Evolutionary conservation across 169 alveolate species (phyloP), one percentile per base, ranked within the genome.

Genomic region (Blepharisma undulans): DNA sequence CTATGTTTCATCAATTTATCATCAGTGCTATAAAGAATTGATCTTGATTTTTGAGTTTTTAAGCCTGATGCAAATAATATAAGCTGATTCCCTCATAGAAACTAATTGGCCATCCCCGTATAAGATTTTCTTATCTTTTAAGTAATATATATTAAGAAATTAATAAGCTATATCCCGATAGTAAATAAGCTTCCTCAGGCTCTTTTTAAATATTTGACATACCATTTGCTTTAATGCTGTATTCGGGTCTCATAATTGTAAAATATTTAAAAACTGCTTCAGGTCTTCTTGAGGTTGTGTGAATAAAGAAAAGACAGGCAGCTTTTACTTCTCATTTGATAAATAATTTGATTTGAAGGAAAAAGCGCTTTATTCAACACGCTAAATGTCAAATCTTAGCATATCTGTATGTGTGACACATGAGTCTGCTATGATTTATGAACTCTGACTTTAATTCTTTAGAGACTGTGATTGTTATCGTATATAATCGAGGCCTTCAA

Each of bases 301-400:
- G n/a, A n/a, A n/a, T n/a, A n/a, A n/a, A n/a, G n/a, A n/a, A n/a
- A n/a, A 94, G 95, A 84, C 85, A 93, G 21, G 87, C 88, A 66
- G 88, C 78, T 34, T 72, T 79, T n/a, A 93, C 95, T 86, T 91
- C 95, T 88, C 91, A 78, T 88, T 93, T 94, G 25, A 93, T 94
- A 22, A 61, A 61, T 76, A 79, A 91, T 78, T 93, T 93, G 19
- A 94, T 93, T 66, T 87, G 71, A 4, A 92, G 74, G 87, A 25
- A 22, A 94, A 93, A 72, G 90, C 71, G 71, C 94, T 90, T 48
- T 72, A 34, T 34, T 94, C 87, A 48, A 80, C 92, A 74, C 94
- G n/a, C n/a, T n/a, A n/a, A n/a, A n/a, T n/a, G n/a, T n/a, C n/a
- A n/a, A n/a, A n/a, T n/a, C n/a, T n/a, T n/a, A n/a, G n/a, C n/a